Base-by-base conservation (phyloP, 2,329 filamentous ascomycete species). In the Trichoderma koningiopsis region DNA sequence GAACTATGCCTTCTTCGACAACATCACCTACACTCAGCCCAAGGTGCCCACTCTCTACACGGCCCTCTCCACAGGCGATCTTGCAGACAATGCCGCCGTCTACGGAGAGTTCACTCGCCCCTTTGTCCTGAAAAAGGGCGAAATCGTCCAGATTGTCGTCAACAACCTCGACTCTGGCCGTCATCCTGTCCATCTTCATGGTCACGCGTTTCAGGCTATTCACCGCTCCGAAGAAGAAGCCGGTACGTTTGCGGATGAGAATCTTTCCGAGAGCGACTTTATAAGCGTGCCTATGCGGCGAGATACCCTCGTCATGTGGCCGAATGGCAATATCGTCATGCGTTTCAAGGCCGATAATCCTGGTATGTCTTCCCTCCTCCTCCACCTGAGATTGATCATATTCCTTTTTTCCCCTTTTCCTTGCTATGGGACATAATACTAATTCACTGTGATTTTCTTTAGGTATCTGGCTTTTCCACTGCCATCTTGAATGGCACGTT, bases 11-110 rank as follows among this genome's bases (percentile, higher is more conserved):
- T 89, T 90, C 79, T 88, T 92, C 81, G 94, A 95, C 82, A 89
- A 92, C 78, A 87, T 93, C 72, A 93, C 91, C 35, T 97, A 94
- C 77, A 86, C 87, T 4, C 68, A 81, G 0, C 92, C 92, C 60
- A 92, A 92, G 77, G 93, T 96, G 0, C 94, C 93, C 0, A 89
- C 91, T 0, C 83, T 97, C 0, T 96, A 94, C 83, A 93, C 91
- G 0, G 92, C 86, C 1, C 83, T 96, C 4, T 88, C 87, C 0
- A 80, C 88, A 1, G 88, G 87, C 19, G 80, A 92, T 62, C 80
- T 84, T 22, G 86, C 88, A 16, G 83, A 82, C 1, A 83, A 92
- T 71, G 82, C 88, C 0, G 72, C 77, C 2, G 81, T 93, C 5
- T 94, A 94, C 75, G 91, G 91, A 35, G 81, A 83, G 22, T 87